These are phyloP conservation scores for Globisporangium camurandrum DNA, from an alignment of 352 stramenopile species.

Conservation along the genomic window DNA sequence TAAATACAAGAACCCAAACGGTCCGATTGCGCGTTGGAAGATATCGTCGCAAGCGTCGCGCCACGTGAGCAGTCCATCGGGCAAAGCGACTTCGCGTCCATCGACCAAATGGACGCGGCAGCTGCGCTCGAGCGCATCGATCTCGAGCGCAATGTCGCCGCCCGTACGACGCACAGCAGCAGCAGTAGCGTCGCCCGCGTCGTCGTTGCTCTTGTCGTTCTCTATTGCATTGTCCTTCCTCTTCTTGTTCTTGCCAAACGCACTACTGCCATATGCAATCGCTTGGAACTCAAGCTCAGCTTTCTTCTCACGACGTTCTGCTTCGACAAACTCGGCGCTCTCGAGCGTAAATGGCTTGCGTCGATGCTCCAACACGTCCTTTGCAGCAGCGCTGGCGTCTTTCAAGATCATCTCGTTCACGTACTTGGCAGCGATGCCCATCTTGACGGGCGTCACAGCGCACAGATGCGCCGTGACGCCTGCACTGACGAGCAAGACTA, in stretches of 20 bases:
- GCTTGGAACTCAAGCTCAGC: conserved; percentile 79
- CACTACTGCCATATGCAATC: conserved; percentile 59
- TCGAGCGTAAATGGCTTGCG: conserved; percentile 71
- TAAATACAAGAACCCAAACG: conserved; percentile 62
- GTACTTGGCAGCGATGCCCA: conserved; percentile 85
- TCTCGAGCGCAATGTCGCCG: conserved; percentile 55
- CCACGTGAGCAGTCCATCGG: conserved; percentile 39
- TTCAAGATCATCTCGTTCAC: conserved; percentile 86
- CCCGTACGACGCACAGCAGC: conserved; percentile 20
- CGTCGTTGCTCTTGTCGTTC: conserved; percentile 2
- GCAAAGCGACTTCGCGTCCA: conserved; percentile 25
- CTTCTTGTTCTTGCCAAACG: conserved; percentile 49
- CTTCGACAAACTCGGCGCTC: conserved; percentile 68
- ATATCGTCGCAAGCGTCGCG: conserved; percentile 28
- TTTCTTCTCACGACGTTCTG: conserved; percentile 61
- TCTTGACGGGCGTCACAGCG: conserved; percentile 77
- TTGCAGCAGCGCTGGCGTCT: conserved; percentile 70
- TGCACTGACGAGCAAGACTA: conserved; percentile 72
- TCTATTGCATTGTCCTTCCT: background rate
- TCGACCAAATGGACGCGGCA: conserved; percentile 30
- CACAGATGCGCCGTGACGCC: conserved; percentile 73
- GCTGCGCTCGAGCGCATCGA: conserved; percentile 56
- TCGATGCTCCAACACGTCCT: conserved; percentile 51
- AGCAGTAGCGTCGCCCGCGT: background rate
- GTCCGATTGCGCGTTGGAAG: conserved; percentile 35